phyloP scores from a whole-genome alignment of 2,329 filamentous ascomycete genomes.

The Cladorrhinum sp. region DNA sequence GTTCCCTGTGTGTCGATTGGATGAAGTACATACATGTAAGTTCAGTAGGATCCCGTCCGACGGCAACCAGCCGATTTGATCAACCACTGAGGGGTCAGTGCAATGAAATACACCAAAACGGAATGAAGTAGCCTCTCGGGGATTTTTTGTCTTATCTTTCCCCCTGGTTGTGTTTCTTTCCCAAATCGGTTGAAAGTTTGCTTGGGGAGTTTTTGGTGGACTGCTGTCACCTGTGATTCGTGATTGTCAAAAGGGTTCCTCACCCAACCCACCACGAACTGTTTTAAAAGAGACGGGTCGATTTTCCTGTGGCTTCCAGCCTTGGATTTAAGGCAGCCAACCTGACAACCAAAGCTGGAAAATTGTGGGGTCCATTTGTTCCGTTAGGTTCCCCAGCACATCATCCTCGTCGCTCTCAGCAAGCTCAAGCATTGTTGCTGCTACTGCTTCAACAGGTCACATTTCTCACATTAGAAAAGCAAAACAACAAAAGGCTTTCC shows the following conservation, averaged over 20 bases:
- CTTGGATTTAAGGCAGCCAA: conserved; percentile 2
- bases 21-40: conserved; percentile 1
- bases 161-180: neutral
- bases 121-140: conserved; percentile 2
- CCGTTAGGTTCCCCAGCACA: neutral
- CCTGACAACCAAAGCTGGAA: neutral
- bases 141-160: neutral
- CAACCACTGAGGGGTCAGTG: neutral
- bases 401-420: no score
- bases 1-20: neutral
- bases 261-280: neutral
- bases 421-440: no score
- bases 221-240: neutral
- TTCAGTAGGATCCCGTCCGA: neutral
- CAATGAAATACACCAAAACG: conserved; percentile 1
- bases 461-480: no score
- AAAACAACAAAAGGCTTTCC: no score
- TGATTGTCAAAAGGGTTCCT: neutral
- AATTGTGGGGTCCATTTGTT: neutral
- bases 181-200: no score
- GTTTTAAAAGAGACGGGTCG: neutral
- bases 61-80: conserved; percentile 19
- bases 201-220: neutral
- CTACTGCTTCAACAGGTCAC: no score
- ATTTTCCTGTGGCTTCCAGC: no score